Conservation (phyloP, 352 stramenopile species). For the Globisporangium viniferum region DNA sequence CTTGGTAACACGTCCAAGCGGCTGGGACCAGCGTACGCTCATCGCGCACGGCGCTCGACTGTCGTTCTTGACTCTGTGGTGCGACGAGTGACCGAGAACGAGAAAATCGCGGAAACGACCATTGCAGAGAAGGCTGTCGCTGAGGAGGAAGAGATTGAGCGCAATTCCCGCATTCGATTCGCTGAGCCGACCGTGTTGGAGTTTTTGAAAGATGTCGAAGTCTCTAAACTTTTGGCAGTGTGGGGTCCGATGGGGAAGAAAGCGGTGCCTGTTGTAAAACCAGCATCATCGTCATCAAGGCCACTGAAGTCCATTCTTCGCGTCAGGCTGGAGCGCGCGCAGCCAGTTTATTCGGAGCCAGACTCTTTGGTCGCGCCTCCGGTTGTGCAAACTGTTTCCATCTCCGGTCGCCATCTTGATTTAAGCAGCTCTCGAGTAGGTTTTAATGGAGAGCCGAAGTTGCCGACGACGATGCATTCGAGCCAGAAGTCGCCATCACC, state of each 20-base stretch:
- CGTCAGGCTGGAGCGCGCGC: constrained; percentile 23
- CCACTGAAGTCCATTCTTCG: constrained; percentile 29
- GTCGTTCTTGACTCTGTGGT: constrained; percentile 42
- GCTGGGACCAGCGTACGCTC: constrained; percentile 40
- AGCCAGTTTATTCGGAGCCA: constrained; percentile 47
- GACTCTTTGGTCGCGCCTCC: constrained; percentile 52
- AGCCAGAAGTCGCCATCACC: neutral
- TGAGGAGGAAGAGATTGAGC: neutral
- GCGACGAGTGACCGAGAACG: constrained; percentile 26
- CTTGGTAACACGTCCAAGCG: constrained; percentile 18
- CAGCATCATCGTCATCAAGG: constrained; percentile 18
- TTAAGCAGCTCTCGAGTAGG: neutral
- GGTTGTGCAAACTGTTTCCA: constrained; percentile 42
- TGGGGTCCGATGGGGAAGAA: constrained; percentile 5
- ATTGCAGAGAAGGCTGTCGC: neutral
- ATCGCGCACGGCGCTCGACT: constrained; percentile 45
- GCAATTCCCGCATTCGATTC: constrained; percentile 17
- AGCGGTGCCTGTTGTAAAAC: neutral
- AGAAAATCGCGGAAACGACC: neutral
- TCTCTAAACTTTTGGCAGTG: constrained; percentile 34
- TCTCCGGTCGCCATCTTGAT: constrained; percentile 2
- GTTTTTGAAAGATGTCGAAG: constrained; percentile 65
- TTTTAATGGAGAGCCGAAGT: neutral
- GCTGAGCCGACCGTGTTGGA: constrained; percentile 24
- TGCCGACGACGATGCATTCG: neutral